Conservation (phyloP, 306 rosid species). For the Alnus glutinosa region DNA sequence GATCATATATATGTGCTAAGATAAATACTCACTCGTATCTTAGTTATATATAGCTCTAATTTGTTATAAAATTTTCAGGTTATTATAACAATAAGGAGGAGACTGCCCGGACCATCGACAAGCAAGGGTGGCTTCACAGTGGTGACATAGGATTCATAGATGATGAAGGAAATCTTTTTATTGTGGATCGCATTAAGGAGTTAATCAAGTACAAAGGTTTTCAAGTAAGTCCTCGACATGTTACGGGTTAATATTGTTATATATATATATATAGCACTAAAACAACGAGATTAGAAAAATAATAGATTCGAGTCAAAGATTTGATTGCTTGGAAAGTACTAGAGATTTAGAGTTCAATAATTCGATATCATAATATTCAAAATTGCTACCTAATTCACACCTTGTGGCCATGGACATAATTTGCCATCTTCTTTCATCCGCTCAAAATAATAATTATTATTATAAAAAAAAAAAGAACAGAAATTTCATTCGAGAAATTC, state of each 20-base stretch:
- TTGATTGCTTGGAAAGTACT: no score
- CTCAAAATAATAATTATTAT: no score
- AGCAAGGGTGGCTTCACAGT: slow-evolving; percentile 83
- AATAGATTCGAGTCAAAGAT: not conserved
- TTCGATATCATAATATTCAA: not conserved
- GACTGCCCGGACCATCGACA: slow-evolving; percentile 72
- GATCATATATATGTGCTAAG: not conserved
- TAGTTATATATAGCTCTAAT: not conserved
- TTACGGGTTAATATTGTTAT: no score
- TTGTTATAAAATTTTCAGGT: slow-evolving; percentile 37
- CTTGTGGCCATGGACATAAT: not conserved
- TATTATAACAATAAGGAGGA: slow-evolving; percentile 79
- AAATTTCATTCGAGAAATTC: no score
- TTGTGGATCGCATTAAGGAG: slow-evolving; percentile 62
- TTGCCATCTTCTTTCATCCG: not conserved
- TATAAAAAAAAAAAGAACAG: no score
- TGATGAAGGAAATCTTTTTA: slow-evolving; percentile 70
- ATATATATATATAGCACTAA: no score
- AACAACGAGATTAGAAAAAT: not conserved
- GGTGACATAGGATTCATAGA: slow-evolving; percentile 90
- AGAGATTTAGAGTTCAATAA: no score
- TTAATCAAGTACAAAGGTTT: slow-evolving; percentile 60
- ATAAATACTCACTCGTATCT: not conserved
- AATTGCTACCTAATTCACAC: not conserved
- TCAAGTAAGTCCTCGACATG: slow-evolving; percentile 40